Percentiles rank a stretch among this genome's conserved stretches.
Evolutionary conservation across 164 flowering plant species (phyloP).

Genomic region (Magnolia sinica): DNA sequence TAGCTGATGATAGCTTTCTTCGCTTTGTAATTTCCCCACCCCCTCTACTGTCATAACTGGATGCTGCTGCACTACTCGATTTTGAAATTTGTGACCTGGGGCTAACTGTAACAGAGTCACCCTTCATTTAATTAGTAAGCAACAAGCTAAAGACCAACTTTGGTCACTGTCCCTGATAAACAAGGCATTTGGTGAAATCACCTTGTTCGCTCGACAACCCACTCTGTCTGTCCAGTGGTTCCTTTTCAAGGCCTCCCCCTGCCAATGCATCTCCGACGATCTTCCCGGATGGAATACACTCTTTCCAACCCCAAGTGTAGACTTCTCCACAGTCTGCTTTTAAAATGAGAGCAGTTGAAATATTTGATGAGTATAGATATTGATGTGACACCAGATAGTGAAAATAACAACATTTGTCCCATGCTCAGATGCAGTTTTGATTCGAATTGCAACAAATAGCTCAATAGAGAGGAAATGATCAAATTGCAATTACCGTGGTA

Average conservation of each 20-base stretch:
- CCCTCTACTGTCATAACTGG: conserved; percentile 44
- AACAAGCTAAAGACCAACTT: conserved; percentile 7
- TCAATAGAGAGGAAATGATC: neutral
- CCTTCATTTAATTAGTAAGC: conserved; percentile 21
- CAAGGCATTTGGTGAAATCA: conserved; percentile 18
- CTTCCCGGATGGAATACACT: conserved; percentile 92
- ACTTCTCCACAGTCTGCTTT: conserved; percentile 65
- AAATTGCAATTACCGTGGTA: neutral
- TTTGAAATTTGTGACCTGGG: conserved; percentile 58
- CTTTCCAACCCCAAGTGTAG: conserved; percentile 99
- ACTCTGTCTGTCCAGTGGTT: conserved; percentile 42
- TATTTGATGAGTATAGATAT: neutral
- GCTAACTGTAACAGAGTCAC: conserved; percentile 49
- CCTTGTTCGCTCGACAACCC: conserved; percentile 65
- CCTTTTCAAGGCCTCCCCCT: conserved; percentile 43
- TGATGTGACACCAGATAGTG: neutral
- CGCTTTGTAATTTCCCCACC: conserved; percentile 65
- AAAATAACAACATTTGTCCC: neutral
- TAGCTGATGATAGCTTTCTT: conserved; percentile 67
- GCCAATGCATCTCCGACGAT: conserved; percentile 52
- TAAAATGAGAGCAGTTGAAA: neutral
- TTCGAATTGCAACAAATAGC: neutral
- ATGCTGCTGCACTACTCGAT: conserved; percentile 38
- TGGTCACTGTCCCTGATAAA: neutral
- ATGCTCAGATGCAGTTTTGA: neutral